Evolutionary conservation across 1,284 basidiomycete species (phyloP), one percentile per base, ranked within the genome.

Genomic region (Trametes polyzona): DNA sequence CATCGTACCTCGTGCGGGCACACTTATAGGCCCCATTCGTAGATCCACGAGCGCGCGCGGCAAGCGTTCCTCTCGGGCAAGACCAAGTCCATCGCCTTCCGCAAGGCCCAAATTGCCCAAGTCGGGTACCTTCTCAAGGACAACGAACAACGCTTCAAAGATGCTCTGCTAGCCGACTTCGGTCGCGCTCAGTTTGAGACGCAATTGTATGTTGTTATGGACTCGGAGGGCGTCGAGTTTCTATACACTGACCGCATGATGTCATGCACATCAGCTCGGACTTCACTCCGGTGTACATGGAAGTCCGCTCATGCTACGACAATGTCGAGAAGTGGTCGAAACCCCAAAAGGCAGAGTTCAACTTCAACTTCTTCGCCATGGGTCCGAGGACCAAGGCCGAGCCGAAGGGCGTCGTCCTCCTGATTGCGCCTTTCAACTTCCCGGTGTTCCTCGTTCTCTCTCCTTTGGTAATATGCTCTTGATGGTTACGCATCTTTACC

Each of bases 321-420:
- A 82, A 84, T 16, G 47, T 95, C 42, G 84, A 85, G 26, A 83
- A 83, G 67, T 94, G 92, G 92, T 78, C 86, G 14, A 79, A 75
- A 41, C 76, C 83, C 0, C 68, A 83, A 0, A 78, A 73, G 36
- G 76, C 82, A 0, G 68, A 82, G 0, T 85, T 87, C 67, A 80
- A 77, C 23, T 10, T 87, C 41, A 83, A 79, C 62, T 84, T 74
- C 62, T 71, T 73, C 2, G 69, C 80, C 0, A 80, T 88, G 82
- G 76, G 78, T 10, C 89, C 88, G 0, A 78, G 80, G 27, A 78
- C 90, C 11, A 78, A 82, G 59, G 92, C 92, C 66, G 88, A 90
- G 68, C 79, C 90, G 37, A 92, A 92, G 70, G 92, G 91, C 0
- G 81, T 86, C 12, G 79, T 84, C 0, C 74, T 93, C 52, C 82